Conservation (phyloP, 805 yeast genomes). For the Alloascoidea hylecoeti region DNA sequence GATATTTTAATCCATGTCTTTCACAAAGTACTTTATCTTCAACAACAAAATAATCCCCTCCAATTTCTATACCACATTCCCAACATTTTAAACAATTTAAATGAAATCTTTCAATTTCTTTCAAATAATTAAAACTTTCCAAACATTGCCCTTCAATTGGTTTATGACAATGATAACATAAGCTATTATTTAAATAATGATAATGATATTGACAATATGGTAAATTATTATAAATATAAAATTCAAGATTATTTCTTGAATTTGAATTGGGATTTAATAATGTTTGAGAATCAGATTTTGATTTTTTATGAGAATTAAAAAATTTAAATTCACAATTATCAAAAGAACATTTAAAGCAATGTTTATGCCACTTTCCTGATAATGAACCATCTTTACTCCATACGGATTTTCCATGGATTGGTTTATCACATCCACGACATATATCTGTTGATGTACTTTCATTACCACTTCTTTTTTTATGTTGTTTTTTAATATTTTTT, state of each 20-base stretch:
- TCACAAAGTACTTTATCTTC: not conserved
- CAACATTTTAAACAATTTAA: not conserved
- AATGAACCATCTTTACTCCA: not conserved
- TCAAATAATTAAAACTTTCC: too few species aligned
- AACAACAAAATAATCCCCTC: not conserved
- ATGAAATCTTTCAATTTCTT: not conserved
- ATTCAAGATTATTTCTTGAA: too few species aligned
- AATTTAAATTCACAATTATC: not conserved
- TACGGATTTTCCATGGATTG: not conserved
- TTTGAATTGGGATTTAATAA: too few species aligned
- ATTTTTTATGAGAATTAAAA: too few species aligned
- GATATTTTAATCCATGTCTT: not conserved
- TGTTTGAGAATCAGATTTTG: too few species aligned
- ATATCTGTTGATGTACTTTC: not conserved
- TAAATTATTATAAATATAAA: not conserved
- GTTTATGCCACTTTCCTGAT: not conserved
- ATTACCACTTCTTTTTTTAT: too few species aligned
- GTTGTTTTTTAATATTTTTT: too few species aligned
- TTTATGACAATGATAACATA: not conserved
- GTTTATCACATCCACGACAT: not conserved
- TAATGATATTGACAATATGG: not conserved
- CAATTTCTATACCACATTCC: not conserved
- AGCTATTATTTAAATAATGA: not conserved
- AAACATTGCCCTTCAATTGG: not conserved
- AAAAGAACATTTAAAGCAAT: not conserved